phyloP scores from a whole-genome alignment of 116 monocot species.

The Papilionanthe hybrid region DNA sequence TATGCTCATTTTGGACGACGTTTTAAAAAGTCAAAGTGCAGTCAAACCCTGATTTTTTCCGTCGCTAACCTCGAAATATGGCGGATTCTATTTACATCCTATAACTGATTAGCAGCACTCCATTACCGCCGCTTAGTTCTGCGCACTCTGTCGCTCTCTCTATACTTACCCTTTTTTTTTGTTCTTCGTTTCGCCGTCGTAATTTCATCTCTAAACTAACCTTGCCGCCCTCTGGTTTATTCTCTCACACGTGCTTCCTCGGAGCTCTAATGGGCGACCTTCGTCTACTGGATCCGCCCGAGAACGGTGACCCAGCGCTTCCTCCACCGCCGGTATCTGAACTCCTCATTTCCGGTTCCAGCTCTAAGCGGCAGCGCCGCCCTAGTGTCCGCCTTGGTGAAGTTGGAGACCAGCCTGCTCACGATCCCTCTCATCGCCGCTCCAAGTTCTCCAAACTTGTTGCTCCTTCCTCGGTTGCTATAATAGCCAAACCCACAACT shows the following conservation, averaged over 20 bases:
- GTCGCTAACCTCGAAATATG: background rate
- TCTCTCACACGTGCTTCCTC: background rate
- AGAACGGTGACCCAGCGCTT: background rate
- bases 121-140: background rate
- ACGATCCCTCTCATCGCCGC: conserved; percentile 41
- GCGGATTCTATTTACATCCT: background rate
- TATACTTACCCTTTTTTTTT: background rate
- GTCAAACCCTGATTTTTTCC: background rate
- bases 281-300: background rate
- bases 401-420: conserved; percentile 46
- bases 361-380: conserved; percentile 65
- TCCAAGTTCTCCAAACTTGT: conserved; percentile 19
- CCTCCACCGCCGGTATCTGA: background rate
- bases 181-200: too few relatives aligned
- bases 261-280: conserved; percentile 7
- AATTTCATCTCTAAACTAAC: background rate
- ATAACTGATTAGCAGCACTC: background rate
- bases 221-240: background rate
- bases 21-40: too few relatives aligned
- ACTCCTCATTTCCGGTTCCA: background rate
- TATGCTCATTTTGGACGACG: too few relatives aligned
- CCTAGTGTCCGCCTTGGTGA: conserved; percentile 71
- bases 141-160: background rate
- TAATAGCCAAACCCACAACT: conserved; percentile 4
- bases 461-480: background rate